These are phyloP conservation scores for Aspergillus glaucus DNA, from an alignment of 2,329 filamentous ascomycete genomes.

Conservation along the genomic window DNA sequence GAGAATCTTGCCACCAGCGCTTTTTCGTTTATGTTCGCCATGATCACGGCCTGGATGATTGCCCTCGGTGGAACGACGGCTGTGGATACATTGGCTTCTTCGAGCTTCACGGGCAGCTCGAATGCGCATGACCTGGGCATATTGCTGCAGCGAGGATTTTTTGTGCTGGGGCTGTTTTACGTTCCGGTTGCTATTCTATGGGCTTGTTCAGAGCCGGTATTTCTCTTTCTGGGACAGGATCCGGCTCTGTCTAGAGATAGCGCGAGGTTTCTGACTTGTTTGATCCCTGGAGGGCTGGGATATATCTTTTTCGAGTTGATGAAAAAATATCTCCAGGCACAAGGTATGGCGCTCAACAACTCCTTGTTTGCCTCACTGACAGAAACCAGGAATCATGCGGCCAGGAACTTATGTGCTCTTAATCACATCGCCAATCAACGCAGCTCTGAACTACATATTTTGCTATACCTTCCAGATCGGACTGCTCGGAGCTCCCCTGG, in stretches of 20 bases:
- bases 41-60: conserved; percentile 82
- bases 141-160: conserved; percentile 67
- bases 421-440: conserved; percentile 56
- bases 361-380: neutral
- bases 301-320: conserved; percentile 83
- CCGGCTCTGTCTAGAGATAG: conserved; percentile 69
- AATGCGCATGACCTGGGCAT: conserved; percentile 74
- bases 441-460: conserved; percentile 58
- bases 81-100: conserved; percentile 76
- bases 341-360: conserved; percentile 36
- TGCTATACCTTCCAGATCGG: conserved; percentile 66
- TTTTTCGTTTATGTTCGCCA: conserved; percentile 91
- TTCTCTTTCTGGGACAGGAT: conserved; percentile 69
- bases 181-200: conserved; percentile 66
- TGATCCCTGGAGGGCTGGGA: conserved; percentile 75
- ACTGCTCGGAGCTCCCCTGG: conserved; percentile 71
- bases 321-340: conserved; percentile 55
- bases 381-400: conserved; percentile 51
- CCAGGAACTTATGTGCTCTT: conserved; percentile 58
- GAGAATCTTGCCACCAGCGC: conserved; percentile 75
- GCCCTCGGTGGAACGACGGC: conserved; percentile 80
- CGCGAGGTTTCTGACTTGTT: conserved; percentile 62
- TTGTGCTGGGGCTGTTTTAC: conserved; percentile 68
- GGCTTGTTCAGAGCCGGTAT: conserved; percentile 68
- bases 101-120: conserved; percentile 72